Evolutionary conservation across 2,329 filamentous ascomycete species (phyloP).

Genomic region (Neophaeococcomyces aloes): DNA sequence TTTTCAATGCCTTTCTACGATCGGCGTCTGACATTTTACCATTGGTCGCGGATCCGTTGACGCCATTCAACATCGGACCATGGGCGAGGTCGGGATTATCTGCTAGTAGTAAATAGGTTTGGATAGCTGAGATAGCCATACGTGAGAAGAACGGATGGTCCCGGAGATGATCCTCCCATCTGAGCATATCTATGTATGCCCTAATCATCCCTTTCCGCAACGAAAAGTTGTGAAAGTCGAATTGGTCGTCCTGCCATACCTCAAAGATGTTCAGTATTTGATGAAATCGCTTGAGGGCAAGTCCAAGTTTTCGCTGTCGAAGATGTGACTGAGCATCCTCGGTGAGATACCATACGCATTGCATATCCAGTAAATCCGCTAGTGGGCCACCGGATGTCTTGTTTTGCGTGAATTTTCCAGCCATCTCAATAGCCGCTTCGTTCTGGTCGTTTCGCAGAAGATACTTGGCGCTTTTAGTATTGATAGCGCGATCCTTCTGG

Average conservation of each 20-base stretch:
- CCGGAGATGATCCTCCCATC: constrained; percentile 85
- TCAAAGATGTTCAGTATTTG: constrained; percentile 88
- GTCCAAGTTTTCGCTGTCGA: constrained; percentile 67
- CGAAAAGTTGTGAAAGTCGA: constrained; percentile 97
- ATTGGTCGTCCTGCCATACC: constrained; percentile 95
- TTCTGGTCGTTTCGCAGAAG: constrained; percentile 87
- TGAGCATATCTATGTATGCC: constrained; percentile 90
- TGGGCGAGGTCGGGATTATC: constrained; percentile 62
- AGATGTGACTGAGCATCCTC: constrained; percentile 88
- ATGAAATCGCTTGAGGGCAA: constrained; percentile 88
- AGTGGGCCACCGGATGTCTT: constrained; percentile 81
- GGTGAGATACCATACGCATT: constrained; percentile 92
- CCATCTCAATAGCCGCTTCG: constrained; percentile 72
- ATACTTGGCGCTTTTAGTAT: constrained; percentile 96
- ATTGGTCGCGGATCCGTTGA: constrained; percentile 41
- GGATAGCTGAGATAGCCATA: constrained; percentile 69
- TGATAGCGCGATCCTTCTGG: constrained; percentile 89
- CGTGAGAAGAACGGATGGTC: constrained; percentile 89
- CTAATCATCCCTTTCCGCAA: constrained; percentile 92
- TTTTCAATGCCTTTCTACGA: constrained; percentile 79
- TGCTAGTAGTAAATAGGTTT: constrained; percentile 66
- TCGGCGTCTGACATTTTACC: constrained; percentile 48
- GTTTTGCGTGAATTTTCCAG: constrained; percentile 87
- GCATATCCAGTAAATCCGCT: constrained; percentile 91
- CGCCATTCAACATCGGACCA: constrained; percentile 47